Conservation (phyloP, 2,329 filamentous ascomycete species). For the Colletotrichum agaves region DNA sequence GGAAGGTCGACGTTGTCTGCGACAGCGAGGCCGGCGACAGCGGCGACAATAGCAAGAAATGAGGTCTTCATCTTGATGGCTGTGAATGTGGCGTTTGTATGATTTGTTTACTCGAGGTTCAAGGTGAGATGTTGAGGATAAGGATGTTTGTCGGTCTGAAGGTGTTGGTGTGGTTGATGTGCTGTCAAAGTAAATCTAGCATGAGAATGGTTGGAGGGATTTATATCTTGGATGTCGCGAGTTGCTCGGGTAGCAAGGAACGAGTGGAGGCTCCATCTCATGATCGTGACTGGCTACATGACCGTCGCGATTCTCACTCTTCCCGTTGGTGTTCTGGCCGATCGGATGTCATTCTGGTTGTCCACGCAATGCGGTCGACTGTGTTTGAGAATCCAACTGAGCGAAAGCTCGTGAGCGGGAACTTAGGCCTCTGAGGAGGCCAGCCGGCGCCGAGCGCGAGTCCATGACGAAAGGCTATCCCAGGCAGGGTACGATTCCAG, state of each 20-base stretch:
- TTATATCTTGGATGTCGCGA: background rate
- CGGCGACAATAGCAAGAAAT: constrained; percentile 19
- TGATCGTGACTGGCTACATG: constrained; percentile 9
- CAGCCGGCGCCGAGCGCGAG: background rate
- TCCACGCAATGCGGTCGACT: constrained; percentile 11
- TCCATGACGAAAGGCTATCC: background rate
- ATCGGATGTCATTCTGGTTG: background rate
- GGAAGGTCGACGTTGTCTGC: constrained; percentile 27
- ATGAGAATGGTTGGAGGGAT: background rate
- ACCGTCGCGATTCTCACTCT: background rate
- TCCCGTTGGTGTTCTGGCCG: background rate
- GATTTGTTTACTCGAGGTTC: background rate
- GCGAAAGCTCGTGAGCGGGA: constrained; percentile 4
- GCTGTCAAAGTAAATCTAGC: too few relatives aligned
- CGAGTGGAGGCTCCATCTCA: background rate
- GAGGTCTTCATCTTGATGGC: constrained; percentile 24
- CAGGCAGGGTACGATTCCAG: background rate
- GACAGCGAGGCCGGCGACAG: constrained; percentile 12
- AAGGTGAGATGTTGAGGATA: background rate
- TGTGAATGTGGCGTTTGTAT: background rate
- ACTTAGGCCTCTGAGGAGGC: background rate
- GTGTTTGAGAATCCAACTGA: constrained; percentile 18
- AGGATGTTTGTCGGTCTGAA: background rate
- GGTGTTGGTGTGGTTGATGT: background rate
- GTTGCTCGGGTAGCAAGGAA: background rate